Evolutionary conservation across 2,329 filamentous ascomycete species (phyloP).

Genomic region (Diaporthe amygdali): DNA sequence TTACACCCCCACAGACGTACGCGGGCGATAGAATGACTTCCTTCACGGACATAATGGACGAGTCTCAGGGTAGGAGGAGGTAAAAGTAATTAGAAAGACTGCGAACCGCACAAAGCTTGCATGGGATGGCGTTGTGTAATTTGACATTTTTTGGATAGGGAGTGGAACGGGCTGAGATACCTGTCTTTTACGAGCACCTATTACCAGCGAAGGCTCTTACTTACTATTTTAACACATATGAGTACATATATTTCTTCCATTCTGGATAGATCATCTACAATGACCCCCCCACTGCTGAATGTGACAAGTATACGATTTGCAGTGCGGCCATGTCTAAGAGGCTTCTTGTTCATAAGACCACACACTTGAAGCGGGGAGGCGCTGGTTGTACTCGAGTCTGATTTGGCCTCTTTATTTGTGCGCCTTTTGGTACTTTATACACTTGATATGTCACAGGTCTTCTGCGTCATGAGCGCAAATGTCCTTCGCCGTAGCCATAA

Average conservation of each 20-base stretch:
- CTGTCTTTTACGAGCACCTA: conserved; percentile 8
- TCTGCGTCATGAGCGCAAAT: neutral
- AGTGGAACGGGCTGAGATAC: conserved; percentile 10
- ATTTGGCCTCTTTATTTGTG: neutral
- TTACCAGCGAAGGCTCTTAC: neutral
- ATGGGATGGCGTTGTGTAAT: conserved; percentile 10
- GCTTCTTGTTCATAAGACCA: neutral
- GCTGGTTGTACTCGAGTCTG: neutral
- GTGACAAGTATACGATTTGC: neutral
- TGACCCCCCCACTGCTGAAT: neutral
- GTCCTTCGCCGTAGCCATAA: neutral
- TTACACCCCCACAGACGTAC: conserved; percentile 30
- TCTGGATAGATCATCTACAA: neutral
- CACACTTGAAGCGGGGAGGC: neutral
- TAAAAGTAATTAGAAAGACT: conserved; percentile 11
- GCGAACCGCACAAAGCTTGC: neutral
- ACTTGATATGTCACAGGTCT: neutral
- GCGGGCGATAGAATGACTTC: conserved; percentile 45
- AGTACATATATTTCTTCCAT: conserved; percentile 6
- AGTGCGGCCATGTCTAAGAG: no score
- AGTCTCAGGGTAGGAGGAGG: conserved; percentile 38
- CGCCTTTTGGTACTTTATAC: neutral
- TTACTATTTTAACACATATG: conserved; percentile 5
- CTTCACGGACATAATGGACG: conserved; percentile 59
- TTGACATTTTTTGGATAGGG: neutral